Evolutionary conservation across 257 asterid genomes (phyloP).

Genomic region (Nicotiana otophora): DNA sequence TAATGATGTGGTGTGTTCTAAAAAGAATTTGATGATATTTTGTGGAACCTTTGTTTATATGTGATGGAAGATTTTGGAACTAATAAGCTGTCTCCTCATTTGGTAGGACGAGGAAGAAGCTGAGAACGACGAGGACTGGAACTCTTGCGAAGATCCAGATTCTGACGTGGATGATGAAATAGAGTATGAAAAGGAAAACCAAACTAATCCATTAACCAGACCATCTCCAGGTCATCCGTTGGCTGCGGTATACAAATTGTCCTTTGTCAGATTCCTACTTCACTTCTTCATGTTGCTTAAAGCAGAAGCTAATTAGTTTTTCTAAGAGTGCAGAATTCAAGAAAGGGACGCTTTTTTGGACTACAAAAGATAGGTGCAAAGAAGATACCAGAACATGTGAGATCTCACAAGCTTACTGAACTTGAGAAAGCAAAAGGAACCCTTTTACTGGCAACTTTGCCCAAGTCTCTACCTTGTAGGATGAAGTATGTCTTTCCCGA

Average conservation of each 20-base stretch:
- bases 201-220: slow-evolving; percentile 24
- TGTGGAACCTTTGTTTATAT: background rate
- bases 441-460: slow-evolving; percentile 81
- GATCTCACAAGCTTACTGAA: slow-evolving; percentile 82
- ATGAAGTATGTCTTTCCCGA: slow-evolving; percentile 51
- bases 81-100: slow-evolving; percentile 7
- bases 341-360: slow-evolving; percentile 68
- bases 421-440: slow-evolving; percentile 85
- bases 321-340: slow-evolving; percentile 52
- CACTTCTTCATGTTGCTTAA: slow-evolving; percentile 15
- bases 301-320: slow-evolving; percentile 22
- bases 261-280: slow-evolving; percentile 11
- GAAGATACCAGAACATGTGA: slow-evolving; percentile 82
- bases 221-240: slow-evolving; percentile 45
- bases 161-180: slow-evolving; percentile 43
- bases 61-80: slow-evolving; percentile 16
- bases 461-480: slow-evolving; percentile 87
- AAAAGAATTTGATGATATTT: background rate
- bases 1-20: slow-evolving; percentile 41
- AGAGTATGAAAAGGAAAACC: slow-evolving; percentile 48
- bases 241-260: slow-evolving; percentile 62
- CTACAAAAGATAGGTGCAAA: slow-evolving; percentile 84
- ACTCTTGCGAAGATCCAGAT: slow-evolving; percentile 42
- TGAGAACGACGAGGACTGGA: slow-evolving; percentile 59
- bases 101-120: slow-evolving; percentile 60